These are phyloP conservation scores for Rhodamnia rubescens DNA, from an alignment of 345 rosid genomes.

Conservation along the genomic window DNA sequence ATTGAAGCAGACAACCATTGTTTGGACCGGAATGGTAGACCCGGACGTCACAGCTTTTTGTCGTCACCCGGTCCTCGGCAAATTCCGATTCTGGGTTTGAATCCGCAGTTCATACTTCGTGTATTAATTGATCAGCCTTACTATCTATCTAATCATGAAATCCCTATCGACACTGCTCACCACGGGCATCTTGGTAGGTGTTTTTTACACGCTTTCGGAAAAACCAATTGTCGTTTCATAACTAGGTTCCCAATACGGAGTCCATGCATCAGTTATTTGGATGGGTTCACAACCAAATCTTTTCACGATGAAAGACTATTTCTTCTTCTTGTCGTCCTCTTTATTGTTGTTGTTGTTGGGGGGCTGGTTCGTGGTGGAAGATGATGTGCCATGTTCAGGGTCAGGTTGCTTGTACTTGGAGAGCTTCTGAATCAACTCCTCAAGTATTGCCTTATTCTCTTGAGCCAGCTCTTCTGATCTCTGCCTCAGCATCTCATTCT, in stretches of 20 bases:
- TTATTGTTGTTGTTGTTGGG: no score
- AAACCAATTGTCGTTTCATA: background rate
- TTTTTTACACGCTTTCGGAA: background rate
- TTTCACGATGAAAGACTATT: background rate
- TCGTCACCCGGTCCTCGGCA: background rate
- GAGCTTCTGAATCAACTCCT: slow-evolving; percentile 23
- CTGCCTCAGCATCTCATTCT: slow-evolving; percentile 39
- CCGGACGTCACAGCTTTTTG: background rate
- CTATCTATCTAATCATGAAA: background rate
- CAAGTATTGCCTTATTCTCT: slow-evolving; percentile 33
- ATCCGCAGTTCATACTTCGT: background rate
- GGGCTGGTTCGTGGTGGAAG: background rate
- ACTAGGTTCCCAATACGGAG: background rate
- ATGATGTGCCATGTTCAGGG: background rate
- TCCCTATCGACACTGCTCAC: background rate
- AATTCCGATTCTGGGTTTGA: background rate
- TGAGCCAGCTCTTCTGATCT: slow-evolving; percentile 33
- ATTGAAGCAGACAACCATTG: background rate
- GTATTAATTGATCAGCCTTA: background rate
- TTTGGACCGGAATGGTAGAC: background rate
- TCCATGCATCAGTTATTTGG: background rate
- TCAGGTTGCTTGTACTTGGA: slow-evolving; percentile 4
- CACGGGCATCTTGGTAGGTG: background rate
- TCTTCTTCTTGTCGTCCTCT: background rate
- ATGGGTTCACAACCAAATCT: background rate